A percentile compares a stretch with the other conserved stretches of the same genome.
phyloP scores from a whole-genome alignment of 2,329 filamentous ascomycete species.

The Aspergillus eucalypticola region DNA sequence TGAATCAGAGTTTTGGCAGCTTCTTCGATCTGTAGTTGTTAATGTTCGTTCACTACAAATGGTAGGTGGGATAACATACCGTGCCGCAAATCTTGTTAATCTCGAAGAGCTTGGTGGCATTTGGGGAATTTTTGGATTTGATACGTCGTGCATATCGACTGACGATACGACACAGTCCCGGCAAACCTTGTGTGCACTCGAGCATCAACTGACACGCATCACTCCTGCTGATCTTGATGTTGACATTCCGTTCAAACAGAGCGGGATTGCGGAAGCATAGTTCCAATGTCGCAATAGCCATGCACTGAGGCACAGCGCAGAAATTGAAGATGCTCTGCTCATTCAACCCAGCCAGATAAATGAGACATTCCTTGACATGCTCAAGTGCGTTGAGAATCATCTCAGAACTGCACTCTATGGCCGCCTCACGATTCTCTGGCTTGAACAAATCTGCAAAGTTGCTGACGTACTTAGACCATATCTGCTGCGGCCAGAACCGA shows the following conservation, averaged over 20 bases:
- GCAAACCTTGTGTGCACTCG: conserved; percentile 87
- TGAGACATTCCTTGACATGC: conserved; percentile 87
- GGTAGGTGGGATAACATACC: no score
- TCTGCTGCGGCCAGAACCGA: conserved; percentile 91
- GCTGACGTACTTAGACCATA: conserved; percentile 94
- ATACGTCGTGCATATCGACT: no score
- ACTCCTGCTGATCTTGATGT: conserved; percentile 92
- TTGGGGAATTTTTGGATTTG: no score
- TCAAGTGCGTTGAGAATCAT: conserved; percentile 90
- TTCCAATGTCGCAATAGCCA: conserved; percentile 95
- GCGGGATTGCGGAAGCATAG: conserved; percentile 89
- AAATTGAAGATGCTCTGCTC: conserved; percentile 99
- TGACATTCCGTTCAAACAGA: conserved; percentile 72
- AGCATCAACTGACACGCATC: conserved; percentile 89
- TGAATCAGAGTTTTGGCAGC: no score
- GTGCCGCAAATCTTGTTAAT: no score
- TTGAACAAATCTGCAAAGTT: conserved; percentile 89
- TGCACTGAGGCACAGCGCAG: conserved; percentile 90
- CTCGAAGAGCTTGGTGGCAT: no score
- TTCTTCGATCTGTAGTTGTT: no score
- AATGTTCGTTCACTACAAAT: no score
- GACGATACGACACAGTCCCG: no score
- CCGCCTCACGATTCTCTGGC: conserved; percentile 72
- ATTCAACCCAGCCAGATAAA: conserved; percentile 90
- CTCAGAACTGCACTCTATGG: conserved; percentile 82